phyloP scores from a whole-genome alignment of 2,329 filamentous ascomycete species.

The Diaporthe humulicola region DNA sequence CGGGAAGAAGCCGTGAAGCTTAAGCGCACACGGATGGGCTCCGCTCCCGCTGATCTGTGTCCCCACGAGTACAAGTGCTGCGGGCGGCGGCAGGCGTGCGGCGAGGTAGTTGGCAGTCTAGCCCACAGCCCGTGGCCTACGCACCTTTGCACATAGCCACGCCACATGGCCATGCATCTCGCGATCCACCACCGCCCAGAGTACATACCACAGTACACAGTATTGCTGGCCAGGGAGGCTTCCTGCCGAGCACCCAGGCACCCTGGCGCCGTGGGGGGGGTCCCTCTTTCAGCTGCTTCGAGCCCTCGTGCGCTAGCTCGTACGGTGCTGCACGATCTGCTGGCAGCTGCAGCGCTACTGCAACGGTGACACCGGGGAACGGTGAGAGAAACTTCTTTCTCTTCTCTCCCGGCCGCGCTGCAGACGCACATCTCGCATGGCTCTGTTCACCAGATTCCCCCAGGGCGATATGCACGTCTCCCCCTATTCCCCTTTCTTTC shows the following conservation, averaged over 20 bases:
- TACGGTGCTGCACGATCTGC: constrained; percentile 32
- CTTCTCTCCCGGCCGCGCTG: background rate
- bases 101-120: too few relatives aligned
- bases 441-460: constrained; percentile 1
- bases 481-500: background rate
- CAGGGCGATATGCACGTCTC: background rate
- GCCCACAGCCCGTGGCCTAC: background rate
- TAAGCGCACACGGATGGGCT: constrained; percentile 4
- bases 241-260: constrained; percentile 10
- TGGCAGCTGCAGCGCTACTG: constrained; percentile 30
- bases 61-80: constrained; percentile 16
- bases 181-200: background rate
- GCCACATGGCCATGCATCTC: constrained; percentile 31
- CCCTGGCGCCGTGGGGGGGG: constrained; percentile 6
- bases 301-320: constrained; percentile 20
- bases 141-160: background rate
- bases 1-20: constrained; percentile 23
- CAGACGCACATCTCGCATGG: background rate
- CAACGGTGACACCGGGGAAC: constrained; percentile 29
- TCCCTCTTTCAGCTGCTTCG: constrained; percentile 27
- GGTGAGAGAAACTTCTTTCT: constrained; percentile 25
- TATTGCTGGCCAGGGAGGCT: constrained; percentile 13
- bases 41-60: constrained; percentile 17
- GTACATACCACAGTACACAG: too few relatives aligned
- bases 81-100: constrained; percentile 7